Conservation (phyloP, 2,329 filamentous ascomycete species). For the Lachnellula subtilissima region DNA sequence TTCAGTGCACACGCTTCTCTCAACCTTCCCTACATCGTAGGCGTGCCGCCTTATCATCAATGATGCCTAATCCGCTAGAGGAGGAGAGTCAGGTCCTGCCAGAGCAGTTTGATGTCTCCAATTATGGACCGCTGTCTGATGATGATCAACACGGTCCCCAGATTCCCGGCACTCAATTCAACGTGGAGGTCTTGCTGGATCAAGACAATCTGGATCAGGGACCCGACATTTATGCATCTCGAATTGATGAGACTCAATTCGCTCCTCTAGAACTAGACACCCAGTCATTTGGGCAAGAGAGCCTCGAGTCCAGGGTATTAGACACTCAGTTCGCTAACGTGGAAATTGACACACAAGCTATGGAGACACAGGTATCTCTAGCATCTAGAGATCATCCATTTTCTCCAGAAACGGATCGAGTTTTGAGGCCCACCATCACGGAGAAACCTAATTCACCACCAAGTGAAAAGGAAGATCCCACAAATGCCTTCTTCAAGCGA, state of each 20-base stretch:
- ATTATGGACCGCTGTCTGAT: neutral
- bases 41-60: neutral
- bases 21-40: neutral
- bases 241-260: slow-evolving; percentile 22
- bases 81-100: slow-evolving; percentile 13
- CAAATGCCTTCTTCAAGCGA: neutral
- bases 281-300: slow-evolving; percentile 13
- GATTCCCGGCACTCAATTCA: neutral
- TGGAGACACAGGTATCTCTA: neutral
- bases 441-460: neutral
- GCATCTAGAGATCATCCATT: neutral
- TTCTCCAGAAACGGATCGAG: neutral
- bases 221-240: slow-evolving; percentile 8
- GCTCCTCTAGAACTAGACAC: slow-evolving; percentile 18
- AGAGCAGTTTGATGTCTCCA: too few relatives aligned
- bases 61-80: neutral
- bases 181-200: neutral
- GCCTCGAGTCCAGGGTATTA: neutral
- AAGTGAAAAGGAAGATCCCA: neutral
- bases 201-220: neutral
- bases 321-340: slow-evolving; percentile 3
- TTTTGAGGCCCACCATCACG: neutral
- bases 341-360: slow-evolving; percentile 10
- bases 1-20: neutral
- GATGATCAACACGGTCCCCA: neutral